Evolutionary conservation across 768 basidiomycete species (phyloP).

Genomic region (Russula dissimulans): DNA sequence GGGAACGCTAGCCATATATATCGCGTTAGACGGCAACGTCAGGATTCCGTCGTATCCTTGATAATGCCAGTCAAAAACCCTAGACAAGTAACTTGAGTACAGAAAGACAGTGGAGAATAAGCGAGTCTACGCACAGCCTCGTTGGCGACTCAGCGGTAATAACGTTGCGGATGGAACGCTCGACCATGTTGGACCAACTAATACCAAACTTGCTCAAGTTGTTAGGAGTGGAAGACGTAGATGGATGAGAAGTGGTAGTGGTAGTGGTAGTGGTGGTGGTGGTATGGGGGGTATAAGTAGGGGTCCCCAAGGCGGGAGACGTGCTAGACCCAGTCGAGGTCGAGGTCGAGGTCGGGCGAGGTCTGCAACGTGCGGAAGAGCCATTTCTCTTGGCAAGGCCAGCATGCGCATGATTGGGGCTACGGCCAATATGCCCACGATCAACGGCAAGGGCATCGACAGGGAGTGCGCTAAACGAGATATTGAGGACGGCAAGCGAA

Average conservation of each 20-base stretch:
- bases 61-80: conserved; percentile 63
- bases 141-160: conserved; percentile 27
- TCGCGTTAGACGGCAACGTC: background rate
- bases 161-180: conserved; percentile 40
- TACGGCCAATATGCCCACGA: conserved; percentile 35
- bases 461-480: conserved; percentile 37
- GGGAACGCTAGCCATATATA: no score
- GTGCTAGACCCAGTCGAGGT: background rate
- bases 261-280: background rate
- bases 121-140: conserved; percentile 33
- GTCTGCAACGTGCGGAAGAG: conserved; percentile 47
- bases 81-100: conserved; percentile 9
- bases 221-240: background rate
- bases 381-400: conserved; percentile 40
- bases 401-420: conserved; percentile 36
- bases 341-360: conserved; percentile 25
- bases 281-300: background rate
- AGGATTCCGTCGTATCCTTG: conserved; percentile 31
- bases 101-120: conserved; percentile 2
- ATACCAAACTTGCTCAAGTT: conserved; percentile 43
- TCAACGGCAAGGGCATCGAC: conserved; percentile 45
- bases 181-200: conserved; percentile 60
- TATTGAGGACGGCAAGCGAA: conserved; percentile 47
- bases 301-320: background rate
- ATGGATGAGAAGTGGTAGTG: conserved; percentile 8